Conservation (phyloP, 164 flowering plant genomes). For the Chloranthus sessilifolius region DNA sequence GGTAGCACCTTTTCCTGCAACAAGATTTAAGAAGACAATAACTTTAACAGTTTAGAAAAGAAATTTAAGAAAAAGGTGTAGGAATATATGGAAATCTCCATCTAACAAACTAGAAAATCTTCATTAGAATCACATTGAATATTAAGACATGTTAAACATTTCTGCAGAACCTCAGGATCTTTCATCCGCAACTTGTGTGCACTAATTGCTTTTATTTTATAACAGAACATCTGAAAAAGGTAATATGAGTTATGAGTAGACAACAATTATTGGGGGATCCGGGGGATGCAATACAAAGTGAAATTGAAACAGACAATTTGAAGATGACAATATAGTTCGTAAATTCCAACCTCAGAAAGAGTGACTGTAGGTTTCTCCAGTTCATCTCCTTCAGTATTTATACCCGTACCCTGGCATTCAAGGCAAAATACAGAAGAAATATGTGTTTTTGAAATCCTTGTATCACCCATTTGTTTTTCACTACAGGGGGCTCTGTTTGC, state of each 20-base stretch:
- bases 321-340: background rate
- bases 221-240: slow-evolving; percentile 73
- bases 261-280: too few species aligned
- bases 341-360: slow-evolving; percentile 61
- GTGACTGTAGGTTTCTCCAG: slow-evolving; percentile 46
- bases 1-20: slow-evolving; percentile 46
- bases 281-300: background rate
- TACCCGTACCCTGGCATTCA: slow-evolving; percentile 90
- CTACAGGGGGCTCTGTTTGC: slow-evolving; percentile 32
- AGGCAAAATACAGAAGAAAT: slow-evolving; percentile 72
- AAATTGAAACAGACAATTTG: background rate
- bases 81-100: too few species aligned
- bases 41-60: too few species aligned
- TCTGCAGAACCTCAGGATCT: slow-evolving; percentile 56
- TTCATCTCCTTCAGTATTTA: slow-evolving; percentile 43
- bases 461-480: slow-evolving; percentile 16
- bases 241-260: background rate
- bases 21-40: slow-evolving; percentile 2
- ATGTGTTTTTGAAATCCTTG: slow-evolving; percentile 12
- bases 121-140: slow-evolving; percentile 45
- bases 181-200: slow-evolving; percentile 78
- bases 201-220: slow-evolving; percentile 53
- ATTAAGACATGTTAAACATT: slow-evolving; percentile 79
- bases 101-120: slow-evolving; percentile 37
- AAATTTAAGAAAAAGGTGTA: too few species aligned